phyloP scores from a whole-genome alignment of 768 basidiomycete genomes.

The Pisolithus sp. region DNA sequence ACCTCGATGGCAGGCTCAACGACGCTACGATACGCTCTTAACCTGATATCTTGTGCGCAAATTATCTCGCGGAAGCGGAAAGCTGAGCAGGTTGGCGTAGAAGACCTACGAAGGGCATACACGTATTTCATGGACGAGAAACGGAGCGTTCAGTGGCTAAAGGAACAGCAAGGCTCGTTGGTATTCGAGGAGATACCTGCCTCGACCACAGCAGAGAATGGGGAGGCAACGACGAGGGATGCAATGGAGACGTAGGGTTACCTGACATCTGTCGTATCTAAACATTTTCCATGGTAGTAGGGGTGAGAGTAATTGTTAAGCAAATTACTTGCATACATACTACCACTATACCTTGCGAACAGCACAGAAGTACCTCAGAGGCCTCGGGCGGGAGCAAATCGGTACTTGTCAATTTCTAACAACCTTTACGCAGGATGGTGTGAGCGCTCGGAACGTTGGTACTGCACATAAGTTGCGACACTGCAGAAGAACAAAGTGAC shows the following conservation, averaged over 20 bases:
- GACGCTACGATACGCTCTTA: slow-evolving; percentile 89
- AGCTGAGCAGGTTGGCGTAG: slow-evolving; percentile 71
- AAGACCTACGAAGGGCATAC: slow-evolving; percentile 81
- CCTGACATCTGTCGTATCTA: no score
- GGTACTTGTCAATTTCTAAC: no score
- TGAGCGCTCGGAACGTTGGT: neutral
- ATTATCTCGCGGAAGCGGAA: slow-evolving; percentile 83
- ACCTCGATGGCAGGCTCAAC: slow-evolving; percentile 86
- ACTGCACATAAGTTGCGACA: neutral
- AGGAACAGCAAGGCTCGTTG: slow-evolving; percentile 71
- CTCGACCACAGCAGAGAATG: slow-evolving; percentile 19
- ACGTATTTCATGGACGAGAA: slow-evolving; percentile 91
- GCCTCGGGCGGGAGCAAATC: no score
- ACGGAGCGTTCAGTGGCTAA: slow-evolving; percentile 85
- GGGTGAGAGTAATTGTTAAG: no score
- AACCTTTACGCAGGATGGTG: no score
- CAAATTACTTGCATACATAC: no score
- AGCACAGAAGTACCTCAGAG: no score
- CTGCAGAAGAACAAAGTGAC: no score
- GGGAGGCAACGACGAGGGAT: slow-evolving; percentile 27
- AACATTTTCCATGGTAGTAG: no score
- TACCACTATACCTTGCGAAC: no score
- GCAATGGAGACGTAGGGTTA: slow-evolving; percentile 29
- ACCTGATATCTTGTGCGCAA: slow-evolving; percentile 89
- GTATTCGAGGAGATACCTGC: slow-evolving; percentile 66